Conservation (phyloP, 1,139 yeast genomes). For the Entelexis sorbosivorans region DNA sequence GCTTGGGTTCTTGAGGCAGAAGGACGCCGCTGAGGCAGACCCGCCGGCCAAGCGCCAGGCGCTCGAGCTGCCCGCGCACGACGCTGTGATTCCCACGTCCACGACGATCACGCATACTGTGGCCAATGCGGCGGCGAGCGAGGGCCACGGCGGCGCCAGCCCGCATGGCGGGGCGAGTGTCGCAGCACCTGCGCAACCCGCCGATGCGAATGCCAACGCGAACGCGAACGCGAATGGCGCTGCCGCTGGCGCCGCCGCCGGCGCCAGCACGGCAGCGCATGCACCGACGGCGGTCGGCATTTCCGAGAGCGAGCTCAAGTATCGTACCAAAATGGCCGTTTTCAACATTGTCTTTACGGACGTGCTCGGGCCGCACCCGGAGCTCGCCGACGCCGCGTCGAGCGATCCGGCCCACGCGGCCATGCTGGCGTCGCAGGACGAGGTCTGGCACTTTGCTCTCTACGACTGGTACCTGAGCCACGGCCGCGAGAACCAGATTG, state of each 20-base stretch:
- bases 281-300: not conserved
- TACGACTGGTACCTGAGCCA: conserved; percentile 86
- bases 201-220: no score
- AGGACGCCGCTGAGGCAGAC: conserved; percentile 11
- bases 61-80: not conserved
- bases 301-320: conserved; percentile 41
- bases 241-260: not conserved
- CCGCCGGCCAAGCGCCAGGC: conserved; percentile 5
- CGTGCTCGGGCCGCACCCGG: conserved; percentile 60
- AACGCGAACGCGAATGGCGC: conserved; percentile 6
- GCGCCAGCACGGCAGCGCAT: not conserved
- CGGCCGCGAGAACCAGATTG: conserved; percentile 63
- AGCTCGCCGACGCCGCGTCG: conserved; percentile 42
- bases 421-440: conserved; percentile 66
- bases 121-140: not conserved
- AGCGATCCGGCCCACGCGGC: conserved; percentile 32
- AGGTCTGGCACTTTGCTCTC: conserved; percentile 74
- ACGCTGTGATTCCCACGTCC: conserved; percentile 5
- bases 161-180: no score
- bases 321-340: conserved; percentile 27
- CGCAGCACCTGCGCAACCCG: no score
- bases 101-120: not conserved
- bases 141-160: no score
- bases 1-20: conserved; percentile 41
- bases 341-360: conserved; percentile 60